A percentile compares a stretch with the other conserved stretches of the same genome.
Conservation (phyloP, 164 flowering plant species). For the Kalanchoe fedtschenkoi region DNA sequence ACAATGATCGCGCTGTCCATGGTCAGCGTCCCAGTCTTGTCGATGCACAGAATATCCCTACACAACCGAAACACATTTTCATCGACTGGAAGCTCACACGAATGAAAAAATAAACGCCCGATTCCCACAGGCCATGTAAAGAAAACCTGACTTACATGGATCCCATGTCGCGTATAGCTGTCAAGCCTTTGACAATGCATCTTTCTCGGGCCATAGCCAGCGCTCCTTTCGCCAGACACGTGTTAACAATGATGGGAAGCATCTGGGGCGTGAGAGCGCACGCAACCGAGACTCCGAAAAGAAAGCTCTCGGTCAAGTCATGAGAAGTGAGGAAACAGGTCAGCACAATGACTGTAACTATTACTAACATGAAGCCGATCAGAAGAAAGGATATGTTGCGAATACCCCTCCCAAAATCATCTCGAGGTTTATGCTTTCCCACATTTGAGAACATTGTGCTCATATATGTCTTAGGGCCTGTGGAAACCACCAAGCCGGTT, state of each 20-base stretch:
- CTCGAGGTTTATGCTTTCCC: constrained; percentile 50
- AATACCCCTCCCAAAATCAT: constrained; percentile 48
- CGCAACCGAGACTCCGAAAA: constrained; percentile 64
- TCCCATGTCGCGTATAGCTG: constrained; percentile 72
- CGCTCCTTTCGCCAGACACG: constrained; percentile 72
- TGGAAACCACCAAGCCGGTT: constrained; percentile 67
- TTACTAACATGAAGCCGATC: constrained; percentile 38
- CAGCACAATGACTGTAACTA: constrained; percentile 35
- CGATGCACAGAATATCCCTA: constrained; percentile 76
- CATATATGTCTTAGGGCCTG: constrained; percentile 70
- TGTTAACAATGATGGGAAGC: constrained; percentile 72
- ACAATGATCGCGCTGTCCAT: constrained; percentile 50
- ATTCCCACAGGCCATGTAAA: not conserved
- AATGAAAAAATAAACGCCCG: not conserved
- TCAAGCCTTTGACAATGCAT: constrained; percentile 64
- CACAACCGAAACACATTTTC: no score
- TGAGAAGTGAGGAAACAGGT: constrained; percentile 26
- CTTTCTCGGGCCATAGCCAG: constrained; percentile 71
- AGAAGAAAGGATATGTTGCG: constrained; percentile 46
- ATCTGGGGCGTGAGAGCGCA: constrained; percentile 74
- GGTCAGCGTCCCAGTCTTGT: constrained; percentile 76
- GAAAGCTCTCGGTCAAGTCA: constrained; percentile 27
- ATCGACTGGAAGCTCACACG: no score
- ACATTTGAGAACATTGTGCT: constrained; percentile 54
- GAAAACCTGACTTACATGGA: constrained; percentile 49